Percentiles rank a stretch among this genome's conserved stretches.
These are phyloP conservation scores for Aspergillus ruber DNA, from an alignment of 2,329 filamentous ascomycete species.

Conservation along the genomic window DNA sequence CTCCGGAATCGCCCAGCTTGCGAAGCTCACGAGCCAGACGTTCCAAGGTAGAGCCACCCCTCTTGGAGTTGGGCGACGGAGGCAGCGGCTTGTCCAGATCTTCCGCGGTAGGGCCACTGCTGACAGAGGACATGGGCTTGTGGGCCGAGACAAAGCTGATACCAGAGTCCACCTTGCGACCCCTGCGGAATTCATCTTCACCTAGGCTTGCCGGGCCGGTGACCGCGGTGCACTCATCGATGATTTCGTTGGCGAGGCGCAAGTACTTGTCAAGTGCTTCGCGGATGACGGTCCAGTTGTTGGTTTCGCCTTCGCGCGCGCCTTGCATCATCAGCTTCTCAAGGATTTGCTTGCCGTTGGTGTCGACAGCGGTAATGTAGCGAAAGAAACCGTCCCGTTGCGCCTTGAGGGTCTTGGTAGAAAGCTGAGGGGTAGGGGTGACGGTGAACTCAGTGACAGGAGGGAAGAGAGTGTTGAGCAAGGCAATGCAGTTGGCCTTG, in stretches of 20 bases:
- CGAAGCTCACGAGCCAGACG: constrained; percentile 54
- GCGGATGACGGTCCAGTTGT: constrained; percentile 48
- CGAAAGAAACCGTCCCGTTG: constrained; percentile 59
- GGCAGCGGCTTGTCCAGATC: constrained; percentile 38
- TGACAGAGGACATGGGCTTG: constrained; percentile 33
- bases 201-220: constrained; percentile 37
- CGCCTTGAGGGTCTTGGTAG: constrained; percentile 44
- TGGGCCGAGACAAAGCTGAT: constrained; percentile 50
- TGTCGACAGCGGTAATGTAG: constrained; percentile 55
- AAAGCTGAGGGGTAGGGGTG: constrained; percentile 49
- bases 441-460: constrained; percentile 42
- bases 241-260: constrained; percentile 52
- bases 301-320: constrained; percentile 45
- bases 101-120: constrained; percentile 26
- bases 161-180: constrained; percentile 58
- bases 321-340: constrained; percentile 49
- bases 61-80: constrained; percentile 26
- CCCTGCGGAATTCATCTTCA: constrained; percentile 32
- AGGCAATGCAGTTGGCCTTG: constrained; percentile 60
- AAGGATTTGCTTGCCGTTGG: constrained; percentile 49
- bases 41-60: constrained; percentile 49
- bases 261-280: constrained; percentile 54
- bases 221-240: constrained; percentile 53
- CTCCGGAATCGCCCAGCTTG: constrained; percentile 30
- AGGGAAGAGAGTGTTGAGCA: constrained; percentile 63